phyloP scores from a whole-genome alignment of 768 basidiomycete genomes.

The Rhodosporidiobolus sp. region DNA sequence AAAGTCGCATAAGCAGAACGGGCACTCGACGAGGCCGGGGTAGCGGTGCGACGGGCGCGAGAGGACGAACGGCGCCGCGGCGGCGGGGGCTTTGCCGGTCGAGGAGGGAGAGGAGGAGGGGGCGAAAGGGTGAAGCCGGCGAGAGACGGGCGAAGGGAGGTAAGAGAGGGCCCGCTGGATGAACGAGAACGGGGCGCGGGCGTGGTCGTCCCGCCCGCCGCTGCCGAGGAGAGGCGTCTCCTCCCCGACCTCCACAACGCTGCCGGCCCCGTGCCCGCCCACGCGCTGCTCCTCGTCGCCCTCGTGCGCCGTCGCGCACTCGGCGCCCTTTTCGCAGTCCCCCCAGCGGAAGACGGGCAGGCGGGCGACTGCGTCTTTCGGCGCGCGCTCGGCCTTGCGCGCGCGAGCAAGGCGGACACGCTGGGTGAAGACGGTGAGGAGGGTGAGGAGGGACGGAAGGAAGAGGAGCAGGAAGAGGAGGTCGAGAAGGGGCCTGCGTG shows the following conservation, averaged over 20 bases:
- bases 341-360: conserved; percentile 81
- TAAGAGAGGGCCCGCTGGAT: conserved; percentile 21
- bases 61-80: conserved; percentile 6
- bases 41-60: conserved; percentile 11
- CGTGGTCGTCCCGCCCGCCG: not conserved
- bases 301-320: conserved; percentile 50
- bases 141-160: not conserved
- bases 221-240: conserved; percentile 25
- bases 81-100: no score
- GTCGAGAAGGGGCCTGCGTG: conserved; percentile 48
- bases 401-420: conserved; percentile 72
- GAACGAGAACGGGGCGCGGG: conserved; percentile 13
- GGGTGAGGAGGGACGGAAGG: conserved; percentile 82
- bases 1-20: conserved; percentile 87
- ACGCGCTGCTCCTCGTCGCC: conserved; percentile 55
- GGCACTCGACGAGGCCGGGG: conserved; percentile 62
- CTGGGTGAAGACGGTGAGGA: conserved; percentile 82
- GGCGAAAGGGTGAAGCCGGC: conserved; percentile 12
- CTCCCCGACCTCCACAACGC: not conserved
- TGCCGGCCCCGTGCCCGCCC: no score
- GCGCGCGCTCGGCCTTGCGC: conserved; percentile 70
- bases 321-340: conserved; percentile 53
- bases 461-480: conserved; percentile 69
- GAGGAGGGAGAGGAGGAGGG: no score
- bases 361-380: conserved; percentile 70